Conservation (phyloP, 306 rosid genomes). For the Malus orientalis region DNA sequence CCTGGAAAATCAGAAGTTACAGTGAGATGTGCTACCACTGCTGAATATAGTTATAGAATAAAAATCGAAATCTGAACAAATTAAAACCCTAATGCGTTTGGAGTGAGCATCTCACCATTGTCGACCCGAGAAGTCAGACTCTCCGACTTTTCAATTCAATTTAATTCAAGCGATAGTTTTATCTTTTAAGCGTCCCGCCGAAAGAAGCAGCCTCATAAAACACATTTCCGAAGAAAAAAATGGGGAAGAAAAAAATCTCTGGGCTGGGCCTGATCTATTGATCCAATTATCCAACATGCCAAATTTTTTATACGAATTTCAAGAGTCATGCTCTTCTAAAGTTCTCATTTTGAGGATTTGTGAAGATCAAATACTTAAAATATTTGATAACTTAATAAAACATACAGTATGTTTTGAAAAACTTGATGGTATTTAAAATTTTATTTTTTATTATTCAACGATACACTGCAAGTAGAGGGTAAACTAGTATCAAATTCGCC, state of each 20-base stretch:
- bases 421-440: too few species aligned
- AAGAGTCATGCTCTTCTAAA: too few species aligned
- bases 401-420: too few species aligned
- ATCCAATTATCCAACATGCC: background rate
- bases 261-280: background rate
- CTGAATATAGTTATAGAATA: background rate
- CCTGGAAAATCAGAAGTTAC: constrained; percentile 25
- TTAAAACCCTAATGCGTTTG: constrained; percentile 7
- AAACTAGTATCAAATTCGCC: too few species aligned
- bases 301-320: too few species aligned
- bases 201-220: background rate
- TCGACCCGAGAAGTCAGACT: background rate
- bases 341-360: too few species aligned
- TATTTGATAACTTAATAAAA: too few species aligned
- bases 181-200: background rate
- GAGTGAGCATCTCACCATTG: constrained; percentile 22
- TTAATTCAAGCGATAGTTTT: background rate
- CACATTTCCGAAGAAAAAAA: background rate
- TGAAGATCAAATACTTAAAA: too few species aligned
- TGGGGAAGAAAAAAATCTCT: too few species aligned
- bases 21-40: background rate
- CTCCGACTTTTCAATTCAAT: background rate
- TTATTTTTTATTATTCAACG: too few species aligned
- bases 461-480: rapidly evolving
- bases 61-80: background rate